Evolutionary conservation across 805 yeast species (phyloP).

Genomic region (Cyberlindnera amylophila): DNA sequence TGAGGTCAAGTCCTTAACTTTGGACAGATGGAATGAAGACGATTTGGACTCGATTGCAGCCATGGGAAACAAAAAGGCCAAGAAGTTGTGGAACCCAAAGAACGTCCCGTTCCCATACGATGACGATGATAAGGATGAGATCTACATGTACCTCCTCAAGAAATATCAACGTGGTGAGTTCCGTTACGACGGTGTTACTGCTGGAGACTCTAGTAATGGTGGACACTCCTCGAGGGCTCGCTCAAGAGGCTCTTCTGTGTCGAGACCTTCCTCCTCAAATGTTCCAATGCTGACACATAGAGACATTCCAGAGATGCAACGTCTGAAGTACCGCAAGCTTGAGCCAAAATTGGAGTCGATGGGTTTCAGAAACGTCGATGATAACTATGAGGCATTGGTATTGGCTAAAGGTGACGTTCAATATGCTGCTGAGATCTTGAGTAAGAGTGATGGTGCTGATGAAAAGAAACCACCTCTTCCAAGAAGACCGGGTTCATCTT

Average conservation of each 20-base stretch:
- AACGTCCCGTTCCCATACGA: conserved; percentile 69
- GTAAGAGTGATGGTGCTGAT: conserved; percentile 31
- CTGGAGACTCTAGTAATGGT: conserved; percentile 28
- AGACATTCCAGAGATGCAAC: conserved; percentile 50
- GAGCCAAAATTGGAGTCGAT: conserved; percentile 45
- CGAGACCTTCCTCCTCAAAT: conserved; percentile 16
- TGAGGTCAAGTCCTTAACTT: conserved; percentile 64
- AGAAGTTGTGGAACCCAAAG: conserved; percentile 63
- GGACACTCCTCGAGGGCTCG: background rate
- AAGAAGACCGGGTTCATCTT: conserved; percentile 25
- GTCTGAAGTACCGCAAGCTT: conserved; percentile 46
- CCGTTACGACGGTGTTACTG: conserved; percentile 29
- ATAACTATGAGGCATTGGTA: conserved; percentile 59
- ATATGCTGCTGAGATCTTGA: conserved; percentile 53
- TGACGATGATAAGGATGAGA: conserved; percentile 62
- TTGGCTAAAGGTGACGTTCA: conserved; percentile 56
- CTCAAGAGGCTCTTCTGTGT: conserved; percentile 13
- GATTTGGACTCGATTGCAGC: conserved; percentile 44
- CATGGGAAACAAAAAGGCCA: conserved; percentile 63
- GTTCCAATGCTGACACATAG: conserved; percentile 46
- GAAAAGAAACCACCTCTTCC: conserved; percentile 51
- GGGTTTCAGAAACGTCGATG: conserved; percentile 57
- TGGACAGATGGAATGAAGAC: conserved; percentile 62
- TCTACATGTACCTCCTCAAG: conserved; percentile 57
- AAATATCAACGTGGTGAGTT: conserved; percentile 67